Conservation (phyloP, 2,329 filamentous ascomycete genomes). For the Ophiostoma tasmaniense region DNA sequence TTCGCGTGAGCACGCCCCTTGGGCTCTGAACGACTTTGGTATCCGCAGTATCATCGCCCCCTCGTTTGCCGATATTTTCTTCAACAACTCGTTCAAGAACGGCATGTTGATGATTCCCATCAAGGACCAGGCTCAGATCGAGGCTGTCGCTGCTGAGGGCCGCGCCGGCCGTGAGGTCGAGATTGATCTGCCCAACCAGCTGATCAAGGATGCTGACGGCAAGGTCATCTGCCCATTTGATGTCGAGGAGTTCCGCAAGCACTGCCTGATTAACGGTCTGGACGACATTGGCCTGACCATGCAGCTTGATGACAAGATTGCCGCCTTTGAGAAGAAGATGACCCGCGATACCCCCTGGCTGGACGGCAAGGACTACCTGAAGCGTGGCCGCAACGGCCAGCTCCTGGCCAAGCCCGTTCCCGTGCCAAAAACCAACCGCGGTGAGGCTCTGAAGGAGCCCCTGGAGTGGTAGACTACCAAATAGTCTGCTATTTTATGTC, state of each 20-base stretch:
- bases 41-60: slow-evolving; percentile 91
- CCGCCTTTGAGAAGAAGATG: slow-evolving; percentile 69
- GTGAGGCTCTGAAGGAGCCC: slow-evolving; percentile 74
- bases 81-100: slow-evolving; percentile 99
- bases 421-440: slow-evolving; percentile 81
- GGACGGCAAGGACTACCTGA: slow-evolving; percentile 76
- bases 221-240: slow-evolving; percentile 71
- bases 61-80: slow-evolving; percentile 86
- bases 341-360: slow-evolving; percentile 79
- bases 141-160: slow-evolving; percentile 67
- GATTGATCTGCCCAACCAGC: slow-evolving; percentile 78
- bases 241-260: slow-evolving; percentile 87
- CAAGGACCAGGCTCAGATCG: slow-evolving; percentile 55
- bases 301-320: slow-evolving; percentile 84
- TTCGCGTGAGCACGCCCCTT: slow-evolving; percentile 90
- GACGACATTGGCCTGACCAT: slow-evolving; percentile 95
- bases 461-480: slow-evolving; percentile 65
- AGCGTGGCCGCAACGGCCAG: slow-evolving; percentile 45
- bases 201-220: slow-evolving; percentile 67
- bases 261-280: slow-evolving; percentile 86
- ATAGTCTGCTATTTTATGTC: background rate
- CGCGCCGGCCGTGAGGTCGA: slow-evolving; percentile 75
- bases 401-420: slow-evolving; percentile 53
- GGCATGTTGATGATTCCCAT: slow-evolving; percentile 89
- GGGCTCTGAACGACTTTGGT: slow-evolving; percentile 93